These are phyloP conservation scores for cucumber (Cucumis sativus) DNA, from an alignment of 306 rosid genomes.

Conservation along the genomic window Cucumber_9930_V3 NC_026661.2:2966001-2966500, in stretches of 20 bases:
- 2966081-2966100: constrained; percentile 32
- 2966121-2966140: background rate
- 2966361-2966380: background rate
- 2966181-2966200: constrained; percentile 25
- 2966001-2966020: constrained; percentile 76
- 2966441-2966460: background rate
- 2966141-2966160: background rate
- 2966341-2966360: background rate
- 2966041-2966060: constrained; percentile 81
- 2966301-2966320: constrained; percentile 18
- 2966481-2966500: background rate
- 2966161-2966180: background rate
- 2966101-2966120: background rate
- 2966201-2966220: constrained; percentile 72
- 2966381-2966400: background rate
- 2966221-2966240: constrained; percentile 69
- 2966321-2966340: constrained; percentile 2
- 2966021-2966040: constrained; percentile 99
- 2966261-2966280: constrained; percentile 95
- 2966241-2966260: constrained; percentile 77
- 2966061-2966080: constrained; percentile 98
- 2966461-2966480: background rate
- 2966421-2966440: background rate
- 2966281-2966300: constrained; percentile 84
- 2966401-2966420: background rate